These are phyloP conservation scores for Paracamarosporium sp. DNA, from an alignment of 2,329 filamentous ascomycete species.

Conservation along the genomic window DNA sequence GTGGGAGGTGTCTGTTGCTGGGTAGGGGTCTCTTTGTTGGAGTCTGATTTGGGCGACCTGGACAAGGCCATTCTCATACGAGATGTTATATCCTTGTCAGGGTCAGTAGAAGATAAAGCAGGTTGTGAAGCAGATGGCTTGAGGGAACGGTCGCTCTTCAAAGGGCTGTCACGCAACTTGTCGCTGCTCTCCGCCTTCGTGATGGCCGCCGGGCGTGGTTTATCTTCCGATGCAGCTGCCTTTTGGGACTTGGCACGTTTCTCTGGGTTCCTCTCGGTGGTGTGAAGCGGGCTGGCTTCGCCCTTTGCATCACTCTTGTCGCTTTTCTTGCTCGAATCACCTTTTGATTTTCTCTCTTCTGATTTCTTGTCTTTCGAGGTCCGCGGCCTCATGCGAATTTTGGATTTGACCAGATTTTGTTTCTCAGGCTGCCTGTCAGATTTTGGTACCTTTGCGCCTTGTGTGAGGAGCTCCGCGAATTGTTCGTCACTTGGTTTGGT, in stretches of 20 bases:
- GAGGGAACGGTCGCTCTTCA: slow-evolving; percentile 29
- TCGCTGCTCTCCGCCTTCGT: slow-evolving; percentile 37
- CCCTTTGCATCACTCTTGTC: slow-evolving; percentile 9
- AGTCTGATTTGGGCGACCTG: slow-evolving; percentile 33
- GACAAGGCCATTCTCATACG: slow-evolving; percentile 35
- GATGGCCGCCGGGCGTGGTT: slow-evolving; percentile 12
- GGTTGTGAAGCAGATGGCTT: slow-evolving; percentile 38
- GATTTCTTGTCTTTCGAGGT: slow-evolving; percentile 27
- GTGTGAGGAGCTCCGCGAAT: slow-evolving; percentile 34
- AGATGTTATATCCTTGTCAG: slow-evolving; percentile 32
- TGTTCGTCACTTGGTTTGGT: slow-evolving; percentile 35
- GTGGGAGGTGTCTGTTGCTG: slow-evolving; percentile 8
- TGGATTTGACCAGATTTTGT: slow-evolving; percentile 41
- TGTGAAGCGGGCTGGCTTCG: slow-evolving; percentile 15
- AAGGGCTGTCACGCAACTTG: slow-evolving; percentile 31
- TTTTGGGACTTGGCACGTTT: slow-evolving; percentile 13
- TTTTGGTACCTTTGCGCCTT: slow-evolving; percentile 27
- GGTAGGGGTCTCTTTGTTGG: slow-evolving; percentile 16
- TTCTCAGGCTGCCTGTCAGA: slow-evolving; percentile 17
- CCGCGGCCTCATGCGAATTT: slow-evolving; percentile 44
- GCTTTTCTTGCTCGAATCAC: slow-evolving; percentile 17
- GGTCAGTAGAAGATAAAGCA: slow-evolving; percentile 21
- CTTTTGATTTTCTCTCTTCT: slow-evolving; percentile 21
- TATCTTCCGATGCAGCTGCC: slow-evolving; percentile 4
- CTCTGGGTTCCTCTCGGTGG: slow-evolving; percentile 14